phyloP scores from a whole-genome alignment of 2,329 filamentous ascomycete species.

The Xylariaceae sp. region DNA sequence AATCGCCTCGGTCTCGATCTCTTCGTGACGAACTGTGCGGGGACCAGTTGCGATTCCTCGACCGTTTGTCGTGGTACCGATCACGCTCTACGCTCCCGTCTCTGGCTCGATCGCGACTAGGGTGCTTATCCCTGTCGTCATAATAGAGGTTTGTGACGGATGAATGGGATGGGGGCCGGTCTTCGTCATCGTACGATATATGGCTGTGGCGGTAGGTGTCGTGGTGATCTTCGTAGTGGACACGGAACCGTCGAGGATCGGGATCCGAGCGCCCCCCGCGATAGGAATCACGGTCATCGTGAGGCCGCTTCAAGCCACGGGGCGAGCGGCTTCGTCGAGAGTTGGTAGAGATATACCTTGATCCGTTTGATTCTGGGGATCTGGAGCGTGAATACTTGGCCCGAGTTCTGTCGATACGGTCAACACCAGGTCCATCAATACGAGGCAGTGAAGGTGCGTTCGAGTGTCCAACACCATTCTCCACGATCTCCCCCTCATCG shows the following conservation, averaged over 20 bases:
- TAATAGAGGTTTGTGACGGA: slow-evolving; percentile 36
- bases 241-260: slow-evolving; percentile 56
- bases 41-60: slow-evolving; percentile 39
- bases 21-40: slow-evolving; percentile 25
- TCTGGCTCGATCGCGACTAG: slow-evolving; percentile 27
- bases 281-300: slow-evolving; percentile 55
- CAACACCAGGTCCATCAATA: slow-evolving; percentile 77
- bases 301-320: slow-evolving; percentile 60
- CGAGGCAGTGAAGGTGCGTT: slow-evolving; percentile 87
- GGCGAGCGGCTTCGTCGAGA: slow-evolving; percentile 54
- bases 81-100: slow-evolving; percentile 46
- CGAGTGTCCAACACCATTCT: slow-evolving; percentile 56
- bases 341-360: slow-evolving; percentile 38
- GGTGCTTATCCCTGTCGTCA: slow-evolving; percentile 46
- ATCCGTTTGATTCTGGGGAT: slow-evolving; percentile 44
- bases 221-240: slow-evolving; percentile 55
- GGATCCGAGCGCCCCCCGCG: slow-evolving; percentile 37
- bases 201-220: slow-evolving; percentile 44
- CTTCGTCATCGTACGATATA: slow-evolving; percentile 52
- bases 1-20: slow-evolving; percentile 24
- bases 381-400: slow-evolving; percentile 49
- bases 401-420: slow-evolving; percentile 82
- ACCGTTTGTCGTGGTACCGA: slow-evolving; percentile 47
- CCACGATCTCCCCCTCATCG: slow-evolving; percentile 82
- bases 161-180: slow-evolving; percentile 42